Evolutionary conservation across 148 eudicot species (phyloP).

Genomic region (Polygonum maritimum): DNA sequence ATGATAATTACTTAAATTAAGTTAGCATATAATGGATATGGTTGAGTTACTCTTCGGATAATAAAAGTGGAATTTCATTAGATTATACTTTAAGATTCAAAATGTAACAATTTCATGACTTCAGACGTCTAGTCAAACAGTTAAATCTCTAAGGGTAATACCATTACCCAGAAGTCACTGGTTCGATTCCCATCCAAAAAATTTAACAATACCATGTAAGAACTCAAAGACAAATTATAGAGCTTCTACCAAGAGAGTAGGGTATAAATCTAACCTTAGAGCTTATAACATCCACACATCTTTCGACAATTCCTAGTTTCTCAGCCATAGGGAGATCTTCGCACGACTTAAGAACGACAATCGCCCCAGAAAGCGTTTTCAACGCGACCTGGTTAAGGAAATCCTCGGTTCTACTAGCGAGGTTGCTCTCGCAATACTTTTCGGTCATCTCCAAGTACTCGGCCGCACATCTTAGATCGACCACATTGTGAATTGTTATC

Average conservation of each 20-base stretch:
- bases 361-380: constrained; percentile 63
- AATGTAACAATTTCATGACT: no score
- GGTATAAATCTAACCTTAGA: constrained; percentile 35
- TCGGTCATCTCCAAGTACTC: constrained; percentile 89
- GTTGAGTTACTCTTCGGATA: no score
- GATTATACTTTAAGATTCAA: no score
- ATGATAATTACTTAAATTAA: no score
- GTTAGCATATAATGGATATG: neutral
- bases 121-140: no score
- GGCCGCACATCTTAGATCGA: constrained; percentile 81
- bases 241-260: neutral
- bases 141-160: no score
- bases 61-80: no score
- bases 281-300: constrained; percentile 61
- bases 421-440: constrained; percentile 57
- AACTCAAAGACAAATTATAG: no score
- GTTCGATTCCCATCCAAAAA: no score
- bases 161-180: no score
- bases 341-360: constrained; percentile 71
- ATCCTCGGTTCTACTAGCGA: constrained; percentile 76
- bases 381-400: constrained; percentile 77
- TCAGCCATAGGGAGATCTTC: constrained; percentile 67
- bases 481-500: constrained; percentile 88
- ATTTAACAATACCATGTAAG: no score
- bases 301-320: constrained; percentile 48